Evolutionary conservation across 1,284 basidiomycete genomes (phyloP), one percentile per base, ranked within the genome.

Genomic region (Stereum hirsutum): DNA sequence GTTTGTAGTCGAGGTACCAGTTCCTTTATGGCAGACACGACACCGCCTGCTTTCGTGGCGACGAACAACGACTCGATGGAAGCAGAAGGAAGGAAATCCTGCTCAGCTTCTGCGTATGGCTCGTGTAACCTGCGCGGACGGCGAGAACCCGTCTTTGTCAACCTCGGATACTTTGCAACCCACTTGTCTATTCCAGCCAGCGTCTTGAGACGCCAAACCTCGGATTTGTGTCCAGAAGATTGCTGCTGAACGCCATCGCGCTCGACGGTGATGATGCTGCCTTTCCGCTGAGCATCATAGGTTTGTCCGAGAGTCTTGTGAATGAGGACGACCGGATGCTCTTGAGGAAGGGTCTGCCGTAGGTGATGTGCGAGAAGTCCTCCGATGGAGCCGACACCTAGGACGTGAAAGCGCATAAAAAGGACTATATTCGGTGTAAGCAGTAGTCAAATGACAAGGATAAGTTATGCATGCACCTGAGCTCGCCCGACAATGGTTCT

Each of bases 321-420:
- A 39, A 92, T 73, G 52, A 91, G 76, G 25, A 76, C 73, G 56
- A 94, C 69, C 32, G 74, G 60, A 52, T 75, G 73, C 32, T 59
- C 56, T n/a, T 56, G 58, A 23, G 71, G 71, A 28, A 85, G 66
- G 46, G 68, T 61, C 34, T 70, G 68, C 30, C 87, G 79, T 38
- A 94, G 73, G 59, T 93, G 76, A 57, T 86, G 78, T 11, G 90
- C 76, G 50, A 95, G 52, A 47, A 95, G 77, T 23, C 79, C 78
- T 47, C 92, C 92, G 51, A 94, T 75, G 40, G 89, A 72, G 43
- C 89, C 89, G 48, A 89, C 63, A 54, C 89, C 84, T 49, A 87
- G 70, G 51, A 86, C 59, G 66, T 87, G 81, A 57, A 84, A 74
- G 52, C 72, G 79, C 85, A 89, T 88, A n/a, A n/a, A n/a, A n/a